phyloP scores from a whole-genome alignment of 2,329 filamentous ascomycete genomes.

The Lecanicillium sp. region DNA sequence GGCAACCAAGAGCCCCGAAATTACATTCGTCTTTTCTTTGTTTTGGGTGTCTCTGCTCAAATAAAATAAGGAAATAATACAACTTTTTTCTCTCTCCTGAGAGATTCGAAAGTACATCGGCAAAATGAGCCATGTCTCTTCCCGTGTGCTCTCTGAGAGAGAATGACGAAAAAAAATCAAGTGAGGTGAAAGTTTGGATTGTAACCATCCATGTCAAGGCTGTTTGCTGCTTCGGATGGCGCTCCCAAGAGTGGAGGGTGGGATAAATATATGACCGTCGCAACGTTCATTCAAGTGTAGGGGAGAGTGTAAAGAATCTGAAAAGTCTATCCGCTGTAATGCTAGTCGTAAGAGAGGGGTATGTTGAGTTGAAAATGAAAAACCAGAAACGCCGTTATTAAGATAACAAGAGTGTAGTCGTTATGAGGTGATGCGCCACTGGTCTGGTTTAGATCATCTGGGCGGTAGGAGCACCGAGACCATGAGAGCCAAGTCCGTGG shows the following conservation, averaged over 20 bases:
- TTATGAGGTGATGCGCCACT: background rate
- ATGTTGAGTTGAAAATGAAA: background rate
- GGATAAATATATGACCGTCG: background rate
- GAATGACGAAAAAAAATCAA: background rate
- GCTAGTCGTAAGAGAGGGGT: conserved; percentile 7
- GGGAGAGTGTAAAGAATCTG: conserved; percentile 4
- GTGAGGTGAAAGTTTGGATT: no score
- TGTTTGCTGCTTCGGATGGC: background rate
- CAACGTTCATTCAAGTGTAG: background rate
- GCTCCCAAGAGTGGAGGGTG: background rate
- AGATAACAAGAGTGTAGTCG: background rate
- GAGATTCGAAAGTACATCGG: conserved; percentile 11
- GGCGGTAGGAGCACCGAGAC: conserved; percentile 28
- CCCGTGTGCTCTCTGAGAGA: background rate
- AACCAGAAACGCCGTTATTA: background rate
- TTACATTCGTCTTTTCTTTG: conserved; percentile 4
- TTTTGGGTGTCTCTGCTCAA: conserved; percentile 10
- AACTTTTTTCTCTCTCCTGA: background rate
- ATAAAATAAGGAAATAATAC: conserved; percentile 6
- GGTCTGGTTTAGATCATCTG: conserved; percentile 27
- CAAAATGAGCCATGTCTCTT: conserved; percentile 21
- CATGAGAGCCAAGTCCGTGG: conserved; percentile 22
- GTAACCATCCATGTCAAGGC: no score
- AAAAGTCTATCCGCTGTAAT: conserved; percentile 7
- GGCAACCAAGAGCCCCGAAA: background rate